These are phyloP conservation scores for Diplodia sapinea DNA, from an alignment of 2,329 filamentous ascomycete genomes.

Conservation along the genomic window DNA sequence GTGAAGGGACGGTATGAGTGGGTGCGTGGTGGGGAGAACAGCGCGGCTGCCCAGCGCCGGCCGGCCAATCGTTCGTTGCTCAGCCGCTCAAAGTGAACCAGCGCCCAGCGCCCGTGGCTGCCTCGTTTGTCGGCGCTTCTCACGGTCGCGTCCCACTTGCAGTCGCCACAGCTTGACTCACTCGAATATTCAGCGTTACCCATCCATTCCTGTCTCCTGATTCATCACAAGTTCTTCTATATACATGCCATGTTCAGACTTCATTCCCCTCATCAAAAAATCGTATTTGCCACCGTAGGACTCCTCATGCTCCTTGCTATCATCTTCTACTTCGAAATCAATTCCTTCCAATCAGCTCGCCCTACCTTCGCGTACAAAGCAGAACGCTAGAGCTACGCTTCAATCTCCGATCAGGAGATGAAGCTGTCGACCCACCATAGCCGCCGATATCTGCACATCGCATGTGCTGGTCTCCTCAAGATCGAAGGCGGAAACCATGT, in stretches of 20 bases:
- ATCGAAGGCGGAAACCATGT: background rate
- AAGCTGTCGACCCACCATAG: background rate
- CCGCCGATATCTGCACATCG: background rate
- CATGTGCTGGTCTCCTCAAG: background rate
- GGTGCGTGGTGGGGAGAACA: slow-evolving; percentile 30
- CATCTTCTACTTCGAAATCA: slow-evolving; percentile 5
- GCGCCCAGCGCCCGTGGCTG: slow-evolving; percentile 3
- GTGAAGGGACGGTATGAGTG: slow-evolving; percentile 19
- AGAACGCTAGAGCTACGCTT: background rate
- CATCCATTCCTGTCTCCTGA: background rate
- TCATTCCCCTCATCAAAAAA: slow-evolving; percentile 2
- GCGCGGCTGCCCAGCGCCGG: slow-evolving; percentile 22
- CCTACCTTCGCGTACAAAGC: background rate
- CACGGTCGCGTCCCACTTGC: slow-evolving; percentile 3
- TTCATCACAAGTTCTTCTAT: slow-evolving; percentile 1
- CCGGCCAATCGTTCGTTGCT: slow-evolving; percentile 22
- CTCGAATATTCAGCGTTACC: slow-evolving; percentile 1
- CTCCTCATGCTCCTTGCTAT: background rate
- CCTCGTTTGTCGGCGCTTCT: slow-evolving; percentile 5
- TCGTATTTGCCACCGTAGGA: background rate
- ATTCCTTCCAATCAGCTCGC: background rate
- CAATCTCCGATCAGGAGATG: background rate
- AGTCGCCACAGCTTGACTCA: background rate
- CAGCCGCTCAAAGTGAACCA: slow-evolving; percentile 14
- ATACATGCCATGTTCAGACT: slow-evolving; percentile 16